These are phyloP conservation scores for Saccharomycopsis synnaedendra DNA, from an alignment of 805 yeast genomes.

Conservation along the genomic window DNA sequence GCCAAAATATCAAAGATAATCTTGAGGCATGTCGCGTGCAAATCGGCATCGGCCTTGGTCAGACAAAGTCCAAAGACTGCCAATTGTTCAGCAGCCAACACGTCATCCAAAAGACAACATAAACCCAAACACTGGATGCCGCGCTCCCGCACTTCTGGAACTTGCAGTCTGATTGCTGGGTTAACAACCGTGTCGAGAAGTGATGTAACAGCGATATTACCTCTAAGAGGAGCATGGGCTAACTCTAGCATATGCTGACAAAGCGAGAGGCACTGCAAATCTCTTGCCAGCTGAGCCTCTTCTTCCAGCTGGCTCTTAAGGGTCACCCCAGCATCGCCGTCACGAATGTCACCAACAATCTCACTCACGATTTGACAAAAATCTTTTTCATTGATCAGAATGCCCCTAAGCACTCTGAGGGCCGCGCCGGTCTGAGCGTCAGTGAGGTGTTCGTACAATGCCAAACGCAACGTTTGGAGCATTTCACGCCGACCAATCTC, in stretches of 20 bases:
- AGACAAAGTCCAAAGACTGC: slow-evolving; percentile 60
- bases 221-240: slow-evolving; percentile 50
- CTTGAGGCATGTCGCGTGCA: slow-evolving; percentile 52
- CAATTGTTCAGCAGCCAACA: slow-evolving; percentile 53
- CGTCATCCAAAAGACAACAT: slow-evolving; percentile 59
- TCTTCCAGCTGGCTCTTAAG: slow-evolving; percentile 19
- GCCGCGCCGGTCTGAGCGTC: slow-evolving; percentile 44
- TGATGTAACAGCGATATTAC: slow-evolving; percentile 55
- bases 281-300: slow-evolving; percentile 18
- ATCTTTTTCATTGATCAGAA: slow-evolving; percentile 73
- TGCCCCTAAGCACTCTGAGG: slow-evolving; percentile 52
- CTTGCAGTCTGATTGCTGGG: slow-evolving; percentile 61
- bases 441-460: slow-evolving; percentile 44
- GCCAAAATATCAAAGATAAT: slow-evolving; percentile 71
- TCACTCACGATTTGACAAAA: slow-evolving; percentile 79
- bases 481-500: slow-evolving; percentile 81
- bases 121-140: slow-evolving; percentile 74
- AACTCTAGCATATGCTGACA: slow-evolving; percentile 61
- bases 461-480: slow-evolving; percentile 47
- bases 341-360: slow-evolving; percentile 75
- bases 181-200: slow-evolving; percentile 65
- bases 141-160: slow-evolving; percentile 41
- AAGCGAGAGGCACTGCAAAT: slow-evolving; percentile 51
- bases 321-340: slow-evolving; percentile 33
- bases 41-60: slow-evolving; percentile 51